Base-by-base conservation (phyloP, 129 eudicot genomes). In the Erigeron canadensis region DNA sequence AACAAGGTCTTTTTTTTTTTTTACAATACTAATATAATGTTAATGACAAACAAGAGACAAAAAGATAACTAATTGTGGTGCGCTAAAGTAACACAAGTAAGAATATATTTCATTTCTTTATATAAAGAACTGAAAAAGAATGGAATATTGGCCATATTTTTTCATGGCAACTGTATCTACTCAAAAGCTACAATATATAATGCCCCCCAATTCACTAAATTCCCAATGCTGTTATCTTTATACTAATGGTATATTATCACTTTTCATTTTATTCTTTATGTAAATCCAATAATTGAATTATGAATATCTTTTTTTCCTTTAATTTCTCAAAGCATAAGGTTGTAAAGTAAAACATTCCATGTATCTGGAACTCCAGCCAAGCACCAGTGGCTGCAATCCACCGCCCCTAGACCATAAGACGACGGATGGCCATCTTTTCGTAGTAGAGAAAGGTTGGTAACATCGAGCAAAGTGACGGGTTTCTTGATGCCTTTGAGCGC, bases 341-440 rank as follows among this genome's bases (percentile, higher is more conserved):
- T 92, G 77, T 92, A 89, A 34, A 92, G 86, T 23, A 92, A 79
- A 22, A 82, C 79, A 21, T 89, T 92, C 98, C 98, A 92, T 13
- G 88, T 86, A 78, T 92, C 98, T 10, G 98, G 98, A 38, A 92
- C 89, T 55, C 96, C 98, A 0, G 98, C 83, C 10, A 92, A 81
- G 53, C 98, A 92, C 98, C 98, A 92, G 73, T 92, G 98, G 82
- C 95, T 92, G 81, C 98, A 92, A 58, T 92, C 98, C 83, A 89
- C 80, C 11, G 55, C 77, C 10, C 79, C 84, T 17, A 86, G 81
- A 10, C 96, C 96, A 41, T 92, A 89, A 7, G 77, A 68, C 1
- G 96, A 86, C 17, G 98, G 98, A 38, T 92, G 98, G 0, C 88
- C 98, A 12, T 92, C 98, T 89, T 89, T 92, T 3, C 98, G 72